Evolutionary conservation across 306 rosid genomes (phyloP), one percentile per base, ranked within the genome.

Genomic region (Lablab purpureus): DNA sequence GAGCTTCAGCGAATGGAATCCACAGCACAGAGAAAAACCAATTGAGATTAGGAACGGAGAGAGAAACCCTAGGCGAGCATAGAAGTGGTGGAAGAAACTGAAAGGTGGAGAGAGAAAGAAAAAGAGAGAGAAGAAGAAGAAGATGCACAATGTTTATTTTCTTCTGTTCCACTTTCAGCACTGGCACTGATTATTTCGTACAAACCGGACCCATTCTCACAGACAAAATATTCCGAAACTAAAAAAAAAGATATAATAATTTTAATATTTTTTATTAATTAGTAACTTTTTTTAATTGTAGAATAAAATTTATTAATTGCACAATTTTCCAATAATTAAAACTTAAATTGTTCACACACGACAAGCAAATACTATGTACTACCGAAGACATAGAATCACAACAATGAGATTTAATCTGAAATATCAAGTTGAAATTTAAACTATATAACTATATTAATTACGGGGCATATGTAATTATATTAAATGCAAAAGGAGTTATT

Each of bases 101-200:
- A 5, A 75, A 63, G 10, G 13, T 62, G 18, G 66, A 84, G 86
- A 66, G 78, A 56, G 49, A 79, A 65, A 67, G 67, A 73, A 78
- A 30, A 12, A 60, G 75, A 76, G 13, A 30, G 19, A 58, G 15
- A 12, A 55, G 36, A 80, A 74, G 82, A 84, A 41, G 75, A 41
- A 72, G 86, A 62, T 46, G 76, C 70, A 73, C 43, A 73, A 71
- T 46, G 80, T 79, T 32, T 22, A 50, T 54, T 73, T 58, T 56
- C 60, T 43, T 49, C 56, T 64, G 81, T 73, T 80, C 71, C 71
- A 69, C 89, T 90, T 83, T 88, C 88, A 85, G 87, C 67, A 73
- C 89, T 74, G 88, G 88, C 90, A 78, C 94, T 76, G 93, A 90
- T 90, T 84, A 88, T 90, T 88, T 85, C 78, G 97, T 78, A 73